A percentile compares a stretch with the other conserved stretches of the same genome.
Evolutionary conservation across 129 eudicot species (phyloP).

Genomic region (Arctium lappa): DNA sequence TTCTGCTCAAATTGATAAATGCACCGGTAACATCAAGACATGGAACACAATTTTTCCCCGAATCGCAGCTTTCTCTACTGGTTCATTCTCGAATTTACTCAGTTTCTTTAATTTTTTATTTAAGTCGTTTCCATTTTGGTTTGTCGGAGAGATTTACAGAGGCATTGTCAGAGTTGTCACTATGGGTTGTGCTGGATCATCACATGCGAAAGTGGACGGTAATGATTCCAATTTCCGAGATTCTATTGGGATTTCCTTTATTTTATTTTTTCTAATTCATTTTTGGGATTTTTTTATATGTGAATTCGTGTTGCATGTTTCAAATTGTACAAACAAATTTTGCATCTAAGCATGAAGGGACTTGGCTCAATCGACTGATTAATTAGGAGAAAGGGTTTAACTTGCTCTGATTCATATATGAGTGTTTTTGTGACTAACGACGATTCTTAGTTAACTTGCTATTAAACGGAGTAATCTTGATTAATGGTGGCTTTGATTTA

Average conservation of each 20-base stretch:
- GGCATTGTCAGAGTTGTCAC: neutral
- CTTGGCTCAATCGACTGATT: constrained; percentile 2
- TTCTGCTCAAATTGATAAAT: too few species aligned
- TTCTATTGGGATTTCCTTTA: neutral
- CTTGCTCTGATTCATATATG: neutral
- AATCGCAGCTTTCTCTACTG: too few species aligned
- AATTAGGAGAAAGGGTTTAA: constrained; percentile 17
- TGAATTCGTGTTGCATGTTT: constrained; percentile 1
- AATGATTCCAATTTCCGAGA: neutral
- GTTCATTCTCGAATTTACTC: too few species aligned
- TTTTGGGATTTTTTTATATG: neutral
- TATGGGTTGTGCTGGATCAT: constrained; percentile 38
- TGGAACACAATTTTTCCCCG: too few species aligned
- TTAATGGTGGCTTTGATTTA: neutral
- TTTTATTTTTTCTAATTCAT: too few species aligned
- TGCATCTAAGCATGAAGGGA: neutral
- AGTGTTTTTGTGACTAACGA: neutral
- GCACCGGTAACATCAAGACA: too few species aligned
- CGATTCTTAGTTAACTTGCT: neutral
- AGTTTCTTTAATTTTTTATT: too few species aligned
- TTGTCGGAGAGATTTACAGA: neutral
- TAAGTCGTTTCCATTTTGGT: too few species aligned
- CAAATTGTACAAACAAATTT: neutral
- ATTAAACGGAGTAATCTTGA: neutral
- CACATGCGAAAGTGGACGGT: constrained; percentile 31